Base-by-base conservation (phyloP, 768 basidiomycete genomes). In the Mrakia hoshinonis region DNA sequence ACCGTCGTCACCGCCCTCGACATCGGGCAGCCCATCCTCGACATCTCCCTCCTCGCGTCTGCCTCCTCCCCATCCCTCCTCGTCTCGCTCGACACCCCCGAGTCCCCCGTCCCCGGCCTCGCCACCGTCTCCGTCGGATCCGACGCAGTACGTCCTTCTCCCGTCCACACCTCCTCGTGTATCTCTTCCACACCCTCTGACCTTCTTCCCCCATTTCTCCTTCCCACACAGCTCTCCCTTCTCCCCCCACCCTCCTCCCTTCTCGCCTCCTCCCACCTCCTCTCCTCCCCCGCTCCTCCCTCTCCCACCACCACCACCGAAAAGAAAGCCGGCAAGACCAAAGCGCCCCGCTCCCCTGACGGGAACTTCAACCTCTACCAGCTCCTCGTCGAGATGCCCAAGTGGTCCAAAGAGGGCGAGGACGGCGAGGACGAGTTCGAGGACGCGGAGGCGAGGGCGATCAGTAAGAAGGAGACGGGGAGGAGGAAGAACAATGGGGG, bases 11-110 rank as follows among this genome's bases (percentile, higher is more conserved):
- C 78, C 20, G 75, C 80, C 29, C 78, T 85, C 34, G 84, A 87
- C 76, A 83, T 90, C 63, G 80, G 80, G 10, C 80, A 79, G 54
- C 89, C 89, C 18, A 80, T 91, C 5, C 77, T 88, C 48, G 85
- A 87, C 74, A 88, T 89, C 74, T 79, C 79, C 0, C 73, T 84
- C 20, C 72, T 36, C n/a, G 6, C 58, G 4, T 48, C 69, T 7
- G 2, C 49, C 31, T 39, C 38, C 18, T 63, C 63, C 1, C 22
- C 49, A 3, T 75, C 76, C 4, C 74, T 87, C 31, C 83, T 83
- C 81, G 82, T 84, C 6, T 78, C 81, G 13, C 74, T 87, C n/a
- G 86, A 88, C 75, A 43, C 43, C 22, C 13, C 69, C 7, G 38
- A 29, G 26, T 13, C 46, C 0, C 24, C 47, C 1, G n/a, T 34